Evolutionary conservation across 164 flowering plant species (phyloP), one percentile per base, ranked within the genome.

Genomic region (Akebia trifoliata): DNA sequence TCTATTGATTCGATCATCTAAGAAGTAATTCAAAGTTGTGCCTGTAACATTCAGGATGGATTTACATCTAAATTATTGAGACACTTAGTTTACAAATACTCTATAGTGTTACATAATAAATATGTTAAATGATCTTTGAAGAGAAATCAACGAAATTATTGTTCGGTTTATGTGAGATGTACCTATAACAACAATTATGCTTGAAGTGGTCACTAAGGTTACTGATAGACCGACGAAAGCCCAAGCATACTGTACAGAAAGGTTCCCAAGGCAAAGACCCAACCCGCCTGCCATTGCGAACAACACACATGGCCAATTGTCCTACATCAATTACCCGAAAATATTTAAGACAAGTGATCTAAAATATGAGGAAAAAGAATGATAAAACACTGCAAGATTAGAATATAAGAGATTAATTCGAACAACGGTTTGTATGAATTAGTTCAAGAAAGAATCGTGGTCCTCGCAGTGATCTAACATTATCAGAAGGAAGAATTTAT

Each of bases 111-210:
- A n/a, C n/a, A n/a, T n/a, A n/a, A 39, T 39, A 39, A 4, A 1
- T 39, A 8, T 39, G 4, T 6, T 36, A 14, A 48, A 48, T 1
- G 51, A 46, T 20, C 15, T 32, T 25, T 26, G 21, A n/a, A n/a
- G n/a, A n/a, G n/a, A n/a, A n/a, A n/a, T n/a, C n/a, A 30, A 31
- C 2, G 2, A 6, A 4, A 14, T 26, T 30, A 10, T 10, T 14
- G 6, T 3, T 2, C 4, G 20, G 26, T 51, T 32, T 32, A 14
- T 52, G 24, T 53, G 7, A 40, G 44, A 53, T 36, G 20, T 48
- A 87, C 92, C 92, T 74, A 87, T 77, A 35, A 83, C 86, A 54
- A 87, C 96, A 8, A 82, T 78, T 8, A 80, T 77, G 81, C 92
- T 85, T 36, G 76, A 53, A 18, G 84, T 68, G 57, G 85, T 55